These are phyloP conservation scores for Candida buenavistaensis DNA, from an alignment of 1,139 yeast genomes.

Conservation along the genomic window DNA sequence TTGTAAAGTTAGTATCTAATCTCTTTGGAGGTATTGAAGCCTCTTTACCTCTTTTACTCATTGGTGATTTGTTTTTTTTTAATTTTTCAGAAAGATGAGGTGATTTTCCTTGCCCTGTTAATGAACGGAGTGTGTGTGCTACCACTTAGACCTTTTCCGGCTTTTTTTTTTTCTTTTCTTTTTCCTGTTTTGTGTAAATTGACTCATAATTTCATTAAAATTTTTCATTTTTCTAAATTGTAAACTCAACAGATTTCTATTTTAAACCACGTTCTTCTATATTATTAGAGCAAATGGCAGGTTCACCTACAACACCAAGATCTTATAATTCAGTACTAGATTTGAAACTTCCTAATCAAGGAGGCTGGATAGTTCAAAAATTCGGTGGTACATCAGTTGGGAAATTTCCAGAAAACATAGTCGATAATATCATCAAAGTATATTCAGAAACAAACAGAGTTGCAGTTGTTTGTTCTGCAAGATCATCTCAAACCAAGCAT, in stretches of 20 bases:
- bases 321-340: slow-evolving; percentile 48
- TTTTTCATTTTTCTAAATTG: too few relatives aligned
- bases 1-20: slow-evolving; percentile 22
- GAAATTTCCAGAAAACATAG: slow-evolving; percentile 82
- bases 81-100: too few relatives aligned
- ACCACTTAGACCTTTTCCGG: not conserved
- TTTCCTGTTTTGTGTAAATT: too few relatives aligned
- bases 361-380: slow-evolving; percentile 87
- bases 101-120: too few relatives aligned
- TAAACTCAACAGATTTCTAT: not conserved
- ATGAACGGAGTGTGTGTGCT: too few relatives aligned
- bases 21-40: slow-evolving; percentile 18
- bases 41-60: slow-evolving; percentile 7
- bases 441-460: slow-evolving; percentile 64
- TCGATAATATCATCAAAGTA: slow-evolving; percentile 75
- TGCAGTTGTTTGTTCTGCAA: slow-evolving; percentile 96
- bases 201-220: too few relatives aligned
- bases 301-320: slow-evolving; percentile 9
- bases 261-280: not conserved
- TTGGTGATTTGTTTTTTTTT: slow-evolving; percentile 4
- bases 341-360: slow-evolving; percentile 19
- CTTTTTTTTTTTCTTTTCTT: not conserved
- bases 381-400: slow-evolving; percentile 99
- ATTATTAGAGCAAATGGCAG: too few relatives aligned
- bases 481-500: slow-evolving; percentile 85